Conservation (phyloP, 2,329 filamentous ascomycete species). For the Didymosphaeria variabile region DNA sequence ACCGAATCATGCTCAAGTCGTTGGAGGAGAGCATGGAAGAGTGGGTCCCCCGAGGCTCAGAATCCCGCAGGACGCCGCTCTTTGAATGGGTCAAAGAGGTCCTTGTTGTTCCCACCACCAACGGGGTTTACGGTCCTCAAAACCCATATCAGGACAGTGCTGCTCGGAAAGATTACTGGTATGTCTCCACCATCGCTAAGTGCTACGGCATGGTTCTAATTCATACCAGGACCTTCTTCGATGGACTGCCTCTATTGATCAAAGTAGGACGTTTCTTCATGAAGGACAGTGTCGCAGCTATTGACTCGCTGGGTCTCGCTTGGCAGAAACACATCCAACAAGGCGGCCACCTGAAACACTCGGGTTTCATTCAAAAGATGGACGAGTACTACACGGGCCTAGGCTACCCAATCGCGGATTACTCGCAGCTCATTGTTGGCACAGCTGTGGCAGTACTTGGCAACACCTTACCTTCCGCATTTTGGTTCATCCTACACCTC, state of each 20-base stretch:
- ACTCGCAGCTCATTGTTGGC: conserved; percentile 50
- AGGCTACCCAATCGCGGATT: conserved; percentile 42
- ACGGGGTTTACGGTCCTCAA: conserved; percentile 48
- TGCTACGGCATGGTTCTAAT: conserved; percentile 6
- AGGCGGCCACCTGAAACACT: conserved; percentile 43
- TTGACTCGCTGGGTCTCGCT: not conserved
- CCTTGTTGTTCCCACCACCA: conserved; percentile 45
- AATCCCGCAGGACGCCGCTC: not conserved
- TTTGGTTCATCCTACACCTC: conserved; percentile 52
- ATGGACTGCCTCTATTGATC: conserved; percentile 12
- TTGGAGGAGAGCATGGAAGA: conserved; percentile 11
- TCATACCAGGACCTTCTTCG: conserved; percentile 26
- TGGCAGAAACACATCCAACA: conserved; percentile 51
- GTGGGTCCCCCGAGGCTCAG: not conserved
- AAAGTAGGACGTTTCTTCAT: conserved; percentile 17
- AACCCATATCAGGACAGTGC: conserved; percentile 47
- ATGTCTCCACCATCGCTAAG: conserved; percentile 2
- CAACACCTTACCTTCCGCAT: conserved; percentile 50
- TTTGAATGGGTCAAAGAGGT: conserved; percentile 36
- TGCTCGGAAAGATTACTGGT: conserved; percentile 47
- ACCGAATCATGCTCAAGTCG: conserved; percentile 40
- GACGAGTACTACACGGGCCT: conserved; percentile 23
- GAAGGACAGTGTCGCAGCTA: conserved; percentile 33
- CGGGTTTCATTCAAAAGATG: conserved; percentile 33
- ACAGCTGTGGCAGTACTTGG: conserved; percentile 47